phyloP scores from a whole-genome alignment of 2,329 filamentous ascomycete genomes.

The Aspergillus quadrilineatus region DNA sequence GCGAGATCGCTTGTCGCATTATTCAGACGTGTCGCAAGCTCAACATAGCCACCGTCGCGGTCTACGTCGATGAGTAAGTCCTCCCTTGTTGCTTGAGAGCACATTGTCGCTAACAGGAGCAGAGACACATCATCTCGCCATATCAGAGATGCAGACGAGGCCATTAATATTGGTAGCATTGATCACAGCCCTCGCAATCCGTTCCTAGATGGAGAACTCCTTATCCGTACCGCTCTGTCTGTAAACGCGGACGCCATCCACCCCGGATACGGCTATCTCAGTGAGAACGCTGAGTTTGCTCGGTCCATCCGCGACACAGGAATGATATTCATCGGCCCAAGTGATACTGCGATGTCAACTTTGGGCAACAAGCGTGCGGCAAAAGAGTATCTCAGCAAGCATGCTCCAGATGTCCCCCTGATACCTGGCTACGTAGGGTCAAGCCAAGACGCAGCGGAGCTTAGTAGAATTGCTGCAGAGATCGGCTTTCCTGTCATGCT shows the following conservation, averaged over 20 bases:
- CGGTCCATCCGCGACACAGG: conserved; percentile 27
- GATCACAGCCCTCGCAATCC: conserved; percentile 13
- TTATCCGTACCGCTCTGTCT: conserved; percentile 29
- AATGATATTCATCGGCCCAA: conserved; percentile 36
- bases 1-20: conserved; percentile 32
- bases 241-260: conserved; percentile 30
- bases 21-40: conserved; percentile 26
- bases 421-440: conserved; percentile 17
- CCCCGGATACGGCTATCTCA: conserved; percentile 40
- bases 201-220: conserved; percentile 32
- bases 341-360: conserved; percentile 29
- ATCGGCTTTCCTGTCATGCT: conserved; percentile 46
- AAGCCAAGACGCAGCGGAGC: conserved; percentile 22
- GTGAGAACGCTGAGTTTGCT: conserved; percentile 36
- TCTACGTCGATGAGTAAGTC: conserved; percentile 24
- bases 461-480: conserved; percentile 22
- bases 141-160: conserved; percentile 34
- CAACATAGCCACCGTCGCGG: conserved; percentile 21
- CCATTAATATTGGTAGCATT: conserved; percentile 28
- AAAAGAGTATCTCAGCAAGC: not conserved
- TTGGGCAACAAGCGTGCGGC: conserved; percentile 32
- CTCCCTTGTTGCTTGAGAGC: not conserved
- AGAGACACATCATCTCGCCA: conserved; percentile 32
- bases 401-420: not conserved
- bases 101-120: not conserved